phyloP scores from a whole-genome alignment of 345 rosid species.

The Odontarrhena argentea region DNA sequence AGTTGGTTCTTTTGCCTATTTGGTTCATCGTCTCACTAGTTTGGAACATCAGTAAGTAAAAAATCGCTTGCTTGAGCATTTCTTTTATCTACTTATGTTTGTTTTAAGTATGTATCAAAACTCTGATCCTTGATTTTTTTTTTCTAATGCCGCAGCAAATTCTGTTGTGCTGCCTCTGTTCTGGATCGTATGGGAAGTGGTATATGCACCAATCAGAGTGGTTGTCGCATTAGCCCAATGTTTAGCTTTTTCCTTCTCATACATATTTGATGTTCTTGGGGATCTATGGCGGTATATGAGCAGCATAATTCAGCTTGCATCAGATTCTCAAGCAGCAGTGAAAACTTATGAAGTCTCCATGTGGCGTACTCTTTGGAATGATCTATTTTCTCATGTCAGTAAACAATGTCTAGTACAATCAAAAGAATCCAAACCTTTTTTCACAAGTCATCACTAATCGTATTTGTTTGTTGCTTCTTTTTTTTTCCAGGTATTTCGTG shows the following conservation, averaged over 20 bases:
- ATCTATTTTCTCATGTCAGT: conserved; percentile 90
- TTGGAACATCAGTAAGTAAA: conserved; percentile 65
- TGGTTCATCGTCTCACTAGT: conserved; percentile 53
- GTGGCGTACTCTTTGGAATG: conserved; percentile 96
- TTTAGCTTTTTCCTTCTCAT: conserved; percentile 50
- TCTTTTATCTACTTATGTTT: neutral
- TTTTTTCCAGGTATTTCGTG: conserved; percentile 83
- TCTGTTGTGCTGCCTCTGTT: conserved; percentile 61
- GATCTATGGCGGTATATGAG: conserved; percentile 62
- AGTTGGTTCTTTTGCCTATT: conserved; percentile 61
- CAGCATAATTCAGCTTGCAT: conserved; percentile 56
- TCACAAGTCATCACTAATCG: neutral
- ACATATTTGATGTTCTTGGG: conserved; percentile 48
- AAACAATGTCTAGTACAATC: neutral
- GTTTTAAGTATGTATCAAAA: neutral
- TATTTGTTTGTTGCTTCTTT: conserved; percentile 23
- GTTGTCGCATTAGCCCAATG: conserved; percentile 55
- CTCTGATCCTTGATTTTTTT: conserved; percentile 8
- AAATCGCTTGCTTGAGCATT: neutral
- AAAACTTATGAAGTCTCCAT: conserved; percentile 69
- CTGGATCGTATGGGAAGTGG: conserved; percentile 67
- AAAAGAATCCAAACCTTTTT: neutral
- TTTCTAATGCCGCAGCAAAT: conserved; percentile 52
- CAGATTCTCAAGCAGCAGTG: conserved; percentile 64
- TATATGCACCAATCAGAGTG: conserved; percentile 66